A percentile compares a stretch with the other conserved stretches of the same genome.
These are phyloP conservation scores for Stemphylium vesicarium DNA, from an alignment of 2,329 filamentous ascomycete genomes.

Conservation along the genomic window DNA sequence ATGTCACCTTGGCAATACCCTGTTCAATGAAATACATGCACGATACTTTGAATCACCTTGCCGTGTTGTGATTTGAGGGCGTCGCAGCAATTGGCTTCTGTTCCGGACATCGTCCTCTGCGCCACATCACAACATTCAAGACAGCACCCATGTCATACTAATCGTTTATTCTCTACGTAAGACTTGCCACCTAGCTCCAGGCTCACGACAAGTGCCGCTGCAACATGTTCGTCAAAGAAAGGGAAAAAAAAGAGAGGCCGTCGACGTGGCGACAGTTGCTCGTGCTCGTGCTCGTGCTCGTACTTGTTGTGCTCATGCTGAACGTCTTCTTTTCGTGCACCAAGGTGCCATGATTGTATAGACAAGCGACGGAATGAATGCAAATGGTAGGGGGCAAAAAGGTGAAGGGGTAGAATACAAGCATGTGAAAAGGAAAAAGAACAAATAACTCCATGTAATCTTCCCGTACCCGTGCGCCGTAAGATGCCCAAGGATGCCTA, in stretches of 20 bases:
- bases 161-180: constrained; percentile 3
- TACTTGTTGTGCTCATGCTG: constrained; percentile 13
- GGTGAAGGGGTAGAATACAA: constrained; percentile 20
- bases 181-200: constrained; percentile 18
- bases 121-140: neutral
- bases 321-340: constrained; percentile 27
- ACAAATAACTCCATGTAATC: constrained; percentile 14
- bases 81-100: no score
- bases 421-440: constrained; percentile 14
- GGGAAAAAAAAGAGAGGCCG: neutral
- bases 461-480: constrained; percentile 32
- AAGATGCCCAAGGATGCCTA: constrained; percentile 39
- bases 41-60: no score
- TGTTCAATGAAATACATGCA: no score
- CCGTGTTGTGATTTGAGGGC: no score
- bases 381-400: constrained; percentile 10
- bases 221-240: neutral
- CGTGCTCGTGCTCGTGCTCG: constrained; percentile 8
- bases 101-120: no score
- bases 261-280: constrained; percentile 8
- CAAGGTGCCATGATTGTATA: constrained; percentile 18
- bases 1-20: neutral
- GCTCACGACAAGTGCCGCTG: constrained; percentile 17
- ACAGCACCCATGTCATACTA: neutral
- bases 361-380: constrained; percentile 22